Conservation (phyloP, 1,139 yeast genomes). For the Taphrina pruni region DNA sequence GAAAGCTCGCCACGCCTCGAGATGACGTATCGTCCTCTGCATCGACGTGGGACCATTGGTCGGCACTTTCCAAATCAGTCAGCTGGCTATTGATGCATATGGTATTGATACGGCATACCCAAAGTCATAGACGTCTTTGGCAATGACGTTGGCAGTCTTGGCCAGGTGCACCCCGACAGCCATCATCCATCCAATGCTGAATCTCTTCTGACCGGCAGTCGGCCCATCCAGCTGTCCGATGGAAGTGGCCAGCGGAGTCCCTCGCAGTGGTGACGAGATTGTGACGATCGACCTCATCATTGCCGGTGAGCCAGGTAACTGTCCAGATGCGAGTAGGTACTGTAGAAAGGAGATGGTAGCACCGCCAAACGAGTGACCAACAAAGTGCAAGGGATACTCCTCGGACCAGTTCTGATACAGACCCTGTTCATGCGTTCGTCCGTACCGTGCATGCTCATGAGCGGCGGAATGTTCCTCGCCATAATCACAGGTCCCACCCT, state of each 20-base stretch:
- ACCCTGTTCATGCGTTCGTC: constrained; percentile 25
- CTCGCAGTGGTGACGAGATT: constrained; percentile 36
- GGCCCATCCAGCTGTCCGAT: constrained; percentile 32
- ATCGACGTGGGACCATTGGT: constrained; percentile 1
- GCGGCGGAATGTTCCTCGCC: constrained; percentile 24
- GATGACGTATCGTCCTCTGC: background rate
- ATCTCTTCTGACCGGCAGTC: constrained; percentile 32
- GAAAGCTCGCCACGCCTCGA: background rate
- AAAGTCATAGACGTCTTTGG: constrained; percentile 28
- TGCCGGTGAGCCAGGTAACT: constrained; percentile 31
- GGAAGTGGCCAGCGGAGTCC: constrained; percentile 29
- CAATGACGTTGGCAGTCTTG: constrained; percentile 32
- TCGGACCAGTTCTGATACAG: constrained; percentile 36
- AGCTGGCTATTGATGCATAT: background rate
- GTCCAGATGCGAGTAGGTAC: constrained; percentile 12
- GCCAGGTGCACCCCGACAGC: constrained; percentile 36
- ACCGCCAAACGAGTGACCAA: constrained; percentile 37
- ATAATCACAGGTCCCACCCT: constrained; percentile 37
- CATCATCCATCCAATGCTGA: constrained; percentile 34
- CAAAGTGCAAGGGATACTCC: constrained; percentile 35
- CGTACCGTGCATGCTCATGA: constrained; percentile 34
- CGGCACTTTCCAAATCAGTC: constrained; percentile 2
- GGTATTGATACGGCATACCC: background rate
- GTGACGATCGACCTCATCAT: constrained; percentile 24
- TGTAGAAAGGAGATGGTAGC: constrained; percentile 30